A percentile compares a stretch with the other conserved stretches of the same genome.
phyloP scores from a whole-genome alignment of 2,329 filamentous ascomycete genomes.

The Microdochium bolleyi region DNA sequence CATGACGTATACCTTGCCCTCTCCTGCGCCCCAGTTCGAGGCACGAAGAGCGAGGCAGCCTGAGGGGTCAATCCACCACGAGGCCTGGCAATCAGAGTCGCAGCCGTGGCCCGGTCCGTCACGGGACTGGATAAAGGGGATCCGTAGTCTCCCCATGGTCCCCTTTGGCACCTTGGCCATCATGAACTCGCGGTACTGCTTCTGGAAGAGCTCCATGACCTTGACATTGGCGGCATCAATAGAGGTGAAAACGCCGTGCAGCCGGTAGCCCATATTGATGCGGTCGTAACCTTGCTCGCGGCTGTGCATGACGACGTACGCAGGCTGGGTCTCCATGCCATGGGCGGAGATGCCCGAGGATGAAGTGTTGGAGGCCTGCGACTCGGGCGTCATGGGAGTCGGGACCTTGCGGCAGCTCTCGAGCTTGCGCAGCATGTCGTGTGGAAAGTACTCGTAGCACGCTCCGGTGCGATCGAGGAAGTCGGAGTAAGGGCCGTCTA shows the following conservation, averaged over 20 bases:
- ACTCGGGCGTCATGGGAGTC: neutral
- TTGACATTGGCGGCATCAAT: constrained; percentile 5
- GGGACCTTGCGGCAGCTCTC: constrained; percentile 1
- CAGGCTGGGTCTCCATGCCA: neutral
- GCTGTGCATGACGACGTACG: constrained; percentile 5
- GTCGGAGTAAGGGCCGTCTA: constrained; percentile 3
- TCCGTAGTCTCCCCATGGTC: neutral
- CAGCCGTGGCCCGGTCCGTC: neutral
- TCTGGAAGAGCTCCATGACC: constrained; percentile 7
- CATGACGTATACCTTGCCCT: constrained; percentile 2
- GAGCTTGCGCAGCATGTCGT: constrained; percentile 3
- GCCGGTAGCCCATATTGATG: neutral
- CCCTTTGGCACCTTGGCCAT: neutral
- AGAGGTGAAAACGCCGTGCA: constrained; percentile 4
- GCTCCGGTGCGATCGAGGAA: constrained; percentile 5
- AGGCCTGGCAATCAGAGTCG: constrained; percentile 2
- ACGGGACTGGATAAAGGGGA: constrained; percentile 3
- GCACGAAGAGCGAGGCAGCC: constrained; percentile 2
- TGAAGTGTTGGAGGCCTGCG: neutral
- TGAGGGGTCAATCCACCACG: constrained; percentile 3
- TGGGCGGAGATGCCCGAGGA: neutral
- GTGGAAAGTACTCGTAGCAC: constrained; percentile 3
- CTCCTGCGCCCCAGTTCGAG: constrained; percentile 3
- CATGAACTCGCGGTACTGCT: constrained; percentile 7
- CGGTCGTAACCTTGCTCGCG: constrained; percentile 3